Evolutionary conservation across 306 rosid genomes (phyloP), one percentile per base, ranked within the genome.

Genomic region (Casuarina cunninghamiana): DNA sequence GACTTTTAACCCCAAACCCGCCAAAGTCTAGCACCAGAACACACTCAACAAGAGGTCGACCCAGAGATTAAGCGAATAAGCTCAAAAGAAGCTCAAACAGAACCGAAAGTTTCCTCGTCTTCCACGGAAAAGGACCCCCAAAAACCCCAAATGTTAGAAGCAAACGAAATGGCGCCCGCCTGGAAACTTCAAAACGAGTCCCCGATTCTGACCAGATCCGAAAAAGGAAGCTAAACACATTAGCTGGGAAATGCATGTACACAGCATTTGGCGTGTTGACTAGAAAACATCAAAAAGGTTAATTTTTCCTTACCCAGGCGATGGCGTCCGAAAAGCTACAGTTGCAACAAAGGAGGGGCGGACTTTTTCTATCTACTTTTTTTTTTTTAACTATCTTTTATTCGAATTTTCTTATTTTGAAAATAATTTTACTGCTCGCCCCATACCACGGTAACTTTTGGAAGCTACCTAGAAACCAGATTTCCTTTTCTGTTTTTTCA

Each of bases 121-220:
- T 46, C 65, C 72, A 39, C 58, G 19, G 9, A 74, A 46, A 19
- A 5, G 26, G 46, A 26, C 32, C 49, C 37, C 49, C 62, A 69
- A 67, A 81, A 61, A 45, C 54, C 50, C 49, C 44, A 65, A 54
- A 65, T 55, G 76, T 55, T 75, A 76, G 32, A 82, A 37, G 71
- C 65, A 77, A 4, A 46, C 72, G 70, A 68, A 72, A 70, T 11
- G 81, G 77, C 67, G 58, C 69, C 43, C 57, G 13, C 49, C 80
- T 75, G 75, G 69, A 80, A 74, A 37, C 77, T 83, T n/a, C 39
- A 50, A 60, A 42, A 54, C 50, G 72, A 7, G 72, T 38, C 45
- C 54, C 37, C 44, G 71, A 68, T 77, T 53, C 81, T 71, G 89
- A 85, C 80, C 87, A 84, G 93, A 92, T 90, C 92, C 86, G 77